phyloP scores from a whole-genome alignment of 495 filamentous ascomycete species.

The Usnea hakonensis region DNA sequence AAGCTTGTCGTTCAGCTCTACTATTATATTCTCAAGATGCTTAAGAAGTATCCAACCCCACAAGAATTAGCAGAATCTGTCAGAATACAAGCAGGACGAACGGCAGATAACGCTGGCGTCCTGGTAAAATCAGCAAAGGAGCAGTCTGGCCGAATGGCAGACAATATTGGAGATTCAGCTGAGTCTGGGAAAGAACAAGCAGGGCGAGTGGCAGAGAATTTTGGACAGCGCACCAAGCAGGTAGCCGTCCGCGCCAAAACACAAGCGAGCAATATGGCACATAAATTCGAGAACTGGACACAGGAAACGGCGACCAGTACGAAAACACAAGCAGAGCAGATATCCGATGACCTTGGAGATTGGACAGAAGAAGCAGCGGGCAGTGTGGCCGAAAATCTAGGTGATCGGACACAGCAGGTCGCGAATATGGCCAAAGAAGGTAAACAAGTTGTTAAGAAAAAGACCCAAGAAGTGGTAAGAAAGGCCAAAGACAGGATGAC shows the following conservation, averaged over 20 bases:
- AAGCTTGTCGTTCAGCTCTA: conserved; percentile 63
- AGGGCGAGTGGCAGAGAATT: neutral
- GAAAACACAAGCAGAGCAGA: conserved; percentile 27
- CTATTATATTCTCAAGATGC: conserved; percentile 33
- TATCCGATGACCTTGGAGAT: neutral
- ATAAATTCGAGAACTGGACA: neutral
- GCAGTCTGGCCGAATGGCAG: neutral
- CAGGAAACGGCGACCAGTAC: neutral
- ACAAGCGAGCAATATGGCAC: neutral
- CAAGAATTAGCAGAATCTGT: conserved; percentile 34
- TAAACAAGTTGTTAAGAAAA: neutral
- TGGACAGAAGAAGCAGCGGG: neutral
- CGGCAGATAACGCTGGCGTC: conserved; percentile 1
- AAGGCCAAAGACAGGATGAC: neutral
- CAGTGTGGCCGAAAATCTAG: neutral
- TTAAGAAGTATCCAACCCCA: conserved; percentile 38
- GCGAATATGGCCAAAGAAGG: neutral
- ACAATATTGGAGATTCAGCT: neutral
- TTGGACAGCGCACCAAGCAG: neutral
- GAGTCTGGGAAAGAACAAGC: neutral
- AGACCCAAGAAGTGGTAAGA: neutral
- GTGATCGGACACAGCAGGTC: neutral
- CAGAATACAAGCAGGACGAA: conserved; percentile 30
- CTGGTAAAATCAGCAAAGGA: neutral
- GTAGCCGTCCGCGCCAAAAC: neutral